Base-by-base conservation (phyloP, 306 rosid genomes). In the Geum urbanum region DNA sequence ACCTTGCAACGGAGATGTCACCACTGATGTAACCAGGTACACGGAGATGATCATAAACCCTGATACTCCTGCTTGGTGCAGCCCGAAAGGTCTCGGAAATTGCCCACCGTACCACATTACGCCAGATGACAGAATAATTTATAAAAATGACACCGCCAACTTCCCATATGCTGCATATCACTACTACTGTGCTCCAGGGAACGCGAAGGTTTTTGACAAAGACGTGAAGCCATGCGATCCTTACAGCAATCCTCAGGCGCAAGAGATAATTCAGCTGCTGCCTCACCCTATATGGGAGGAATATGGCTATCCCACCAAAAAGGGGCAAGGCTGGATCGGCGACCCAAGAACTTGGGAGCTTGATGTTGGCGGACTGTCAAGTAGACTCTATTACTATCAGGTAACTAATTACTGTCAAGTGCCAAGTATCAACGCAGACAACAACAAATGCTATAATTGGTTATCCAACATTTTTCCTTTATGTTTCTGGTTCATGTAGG, bases 61-160 rank as follows among this genome's bases (percentile, higher is more conserved):
- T 0, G 83, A 80, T 5, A 87, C 83, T 40, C 63, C 69, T 12
- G 82, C 88, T 53, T 85, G 87, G 92, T 87, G 92, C 84, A 74
- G 82, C 73, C 79, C 86, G 27, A 63, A 46, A 1, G 79, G 79
- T 0, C 43, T 81, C 53, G 78, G 19, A 1, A 88, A 85, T 14
- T 91, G 97, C 62, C 97, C 97, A 9, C 96, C 97, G 19, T 88
- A 68, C 76, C 97, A 91, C 41, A 81, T 88, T 35, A 88, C 97
- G 15, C 83, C 84, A 22, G 79, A 86, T 14, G 56, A 91, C 76
- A 82, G 37, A 77, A 91, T 84, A 45, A 83, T 91, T 45, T 66
- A 77, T 27, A 84, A 92, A 74, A 88, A 85, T 67, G 91, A 86
- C 85, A 88, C 96, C 0, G 85, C 74, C 14, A 77, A 85, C 76